Percentiles rank a stretch among this genome's conserved stretches.
Evolutionary conservation across 805 yeast genomes (phyloP).

Genomic region (Kuraishia piskuri): DNA sequence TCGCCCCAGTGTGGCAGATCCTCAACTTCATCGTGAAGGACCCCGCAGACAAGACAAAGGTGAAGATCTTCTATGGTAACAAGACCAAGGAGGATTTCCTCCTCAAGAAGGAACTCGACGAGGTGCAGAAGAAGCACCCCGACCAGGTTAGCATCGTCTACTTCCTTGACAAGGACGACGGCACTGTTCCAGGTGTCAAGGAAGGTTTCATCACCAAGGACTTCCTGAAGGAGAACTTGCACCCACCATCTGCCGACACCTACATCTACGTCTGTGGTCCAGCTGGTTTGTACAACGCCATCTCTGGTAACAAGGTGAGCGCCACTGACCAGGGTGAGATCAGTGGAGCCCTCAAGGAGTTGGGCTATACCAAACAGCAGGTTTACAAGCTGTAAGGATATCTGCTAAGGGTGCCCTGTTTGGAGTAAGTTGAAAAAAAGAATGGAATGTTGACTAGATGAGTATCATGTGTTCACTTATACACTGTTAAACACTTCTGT

Average conservation of each 20-base stretch:
- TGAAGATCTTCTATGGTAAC: slow-evolving; percentile 75
- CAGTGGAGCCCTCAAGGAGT: slow-evolving; percentile 76
- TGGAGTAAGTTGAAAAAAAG: not conserved
- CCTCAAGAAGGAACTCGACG: slow-evolving; percentile 71
- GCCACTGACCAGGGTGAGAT: slow-evolving; percentile 95
- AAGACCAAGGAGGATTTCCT: slow-evolving; percentile 73
- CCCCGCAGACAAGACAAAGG: slow-evolving; percentile 85
- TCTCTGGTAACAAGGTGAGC: slow-evolving; percentile 78
- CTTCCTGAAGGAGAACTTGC: slow-evolving; percentile 49
- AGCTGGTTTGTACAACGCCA: slow-evolving; percentile 78
- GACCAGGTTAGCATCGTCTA: slow-evolving; percentile 72
- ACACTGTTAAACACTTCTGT: not conserved
- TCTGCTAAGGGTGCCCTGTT: not conserved
- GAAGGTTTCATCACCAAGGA: slow-evolving; percentile 77
- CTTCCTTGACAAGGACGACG: slow-evolving; percentile 58
- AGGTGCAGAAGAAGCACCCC: slow-evolving; percentile 53
- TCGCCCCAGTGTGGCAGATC: slow-evolving; percentile 91
- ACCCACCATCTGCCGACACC: slow-evolving; percentile 54
- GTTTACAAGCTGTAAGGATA: slow-evolving; percentile 75
- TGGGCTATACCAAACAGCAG: slow-evolving; percentile 79
- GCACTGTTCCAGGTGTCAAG: slow-evolving; percentile 42
- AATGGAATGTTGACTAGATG: not conserved
- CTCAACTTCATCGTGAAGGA: slow-evolving; percentile 66
- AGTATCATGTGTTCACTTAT: not conserved
- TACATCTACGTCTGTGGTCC: slow-evolving; percentile 94